These are phyloP conservation scores for Mesembryanthemum crystallinum DNA, from an alignment of 148 eudicot genomes.

Conservation along the genomic window DNA sequence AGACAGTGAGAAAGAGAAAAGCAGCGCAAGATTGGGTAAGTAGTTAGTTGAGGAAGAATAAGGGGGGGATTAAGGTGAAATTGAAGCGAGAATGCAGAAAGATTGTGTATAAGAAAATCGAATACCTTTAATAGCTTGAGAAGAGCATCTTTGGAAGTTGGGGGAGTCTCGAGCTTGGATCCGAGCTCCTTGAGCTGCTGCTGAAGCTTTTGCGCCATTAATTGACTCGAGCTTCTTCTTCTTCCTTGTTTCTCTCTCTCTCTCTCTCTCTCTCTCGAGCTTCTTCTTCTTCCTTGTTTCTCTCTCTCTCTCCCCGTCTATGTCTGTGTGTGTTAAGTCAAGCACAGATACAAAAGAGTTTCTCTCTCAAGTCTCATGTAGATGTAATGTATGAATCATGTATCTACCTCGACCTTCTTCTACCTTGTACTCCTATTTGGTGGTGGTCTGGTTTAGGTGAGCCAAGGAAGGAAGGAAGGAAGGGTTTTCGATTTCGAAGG, in stretches of 20 bases:
- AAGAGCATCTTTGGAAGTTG: slow-evolving; percentile 70
- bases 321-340: too few species aligned
- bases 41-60: neutral
- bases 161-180: slow-evolving; percentile 71
- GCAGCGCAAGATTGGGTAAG: neutral
- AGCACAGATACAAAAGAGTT: too few species aligned
- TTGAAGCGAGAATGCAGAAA: neutral
- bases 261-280: neutral
- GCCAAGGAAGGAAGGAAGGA: too few species aligned
- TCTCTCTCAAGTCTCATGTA: too few species aligned
- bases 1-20: neutral
- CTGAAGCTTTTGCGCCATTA: slow-evolving; percentile 32
- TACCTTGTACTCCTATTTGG: too few species aligned
- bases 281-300: neutral
- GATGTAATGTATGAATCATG: too few species aligned
- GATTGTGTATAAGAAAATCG: neutral
- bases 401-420: too few species aligned
- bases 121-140: slow-evolving; percentile 70
- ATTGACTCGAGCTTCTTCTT: neutral
- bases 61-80: slow-evolving; percentile 1
- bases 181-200: slow-evolving; percentile 77
- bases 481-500: slow-evolving; percentile 4
- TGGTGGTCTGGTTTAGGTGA: neutral
- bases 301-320: too few species aligned
- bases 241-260: neutral